A percentile compares a stretch with the other conserved stretches of the same genome.
phyloP scores from a whole-genome alignment of 345 rosid genomes.

The Dovyalis caffra region DNA sequence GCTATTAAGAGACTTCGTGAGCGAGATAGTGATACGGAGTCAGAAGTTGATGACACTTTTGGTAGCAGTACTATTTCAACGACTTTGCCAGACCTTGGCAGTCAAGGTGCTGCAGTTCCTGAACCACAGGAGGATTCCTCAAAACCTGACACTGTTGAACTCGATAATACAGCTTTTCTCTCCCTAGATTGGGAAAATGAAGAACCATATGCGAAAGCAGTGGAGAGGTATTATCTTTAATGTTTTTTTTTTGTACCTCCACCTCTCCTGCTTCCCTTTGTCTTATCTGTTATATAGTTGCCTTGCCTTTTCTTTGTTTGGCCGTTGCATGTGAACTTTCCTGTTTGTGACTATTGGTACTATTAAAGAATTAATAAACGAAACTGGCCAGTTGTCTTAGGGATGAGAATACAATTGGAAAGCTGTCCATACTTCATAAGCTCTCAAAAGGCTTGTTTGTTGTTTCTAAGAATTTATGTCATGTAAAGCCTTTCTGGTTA shows the following conservation, averaged over 20 bases:
- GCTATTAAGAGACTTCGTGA: conserved; percentile 78
- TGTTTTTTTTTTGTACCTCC: not conserved
- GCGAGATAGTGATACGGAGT: conserved; percentile 68
- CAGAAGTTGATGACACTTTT: conserved; percentile 63
- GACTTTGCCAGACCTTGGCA: conserved; percentile 40
- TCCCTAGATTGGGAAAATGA: conserved; percentile 94
- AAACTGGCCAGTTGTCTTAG: not conserved
- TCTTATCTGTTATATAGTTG: not conserved
- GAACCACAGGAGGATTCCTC: conserved; percentile 36
- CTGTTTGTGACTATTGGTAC: not conserved
- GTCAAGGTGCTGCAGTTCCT: conserved; percentile 42
- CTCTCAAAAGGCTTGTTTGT: not conserved
- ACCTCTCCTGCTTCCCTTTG: not conserved
- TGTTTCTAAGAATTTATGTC: conserved; percentile 1
- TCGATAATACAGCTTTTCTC: conserved; percentile 68
- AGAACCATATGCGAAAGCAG: conserved; percentile 86
- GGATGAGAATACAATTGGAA: not conserved
- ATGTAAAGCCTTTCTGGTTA: not conserved
- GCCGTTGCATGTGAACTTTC: not conserved
- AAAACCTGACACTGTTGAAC: conserved; percentile 44
- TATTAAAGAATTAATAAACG: not conserved
- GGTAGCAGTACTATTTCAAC: conserved; percentile 40
- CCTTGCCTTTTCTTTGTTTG: not conserved
- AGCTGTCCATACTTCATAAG: not conserved
- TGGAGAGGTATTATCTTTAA: conserved; percentile 53